Base-by-base conservation (phyloP, 495 filamentous ascomycete species). In the Aspergillus coremiiformis region DNA sequence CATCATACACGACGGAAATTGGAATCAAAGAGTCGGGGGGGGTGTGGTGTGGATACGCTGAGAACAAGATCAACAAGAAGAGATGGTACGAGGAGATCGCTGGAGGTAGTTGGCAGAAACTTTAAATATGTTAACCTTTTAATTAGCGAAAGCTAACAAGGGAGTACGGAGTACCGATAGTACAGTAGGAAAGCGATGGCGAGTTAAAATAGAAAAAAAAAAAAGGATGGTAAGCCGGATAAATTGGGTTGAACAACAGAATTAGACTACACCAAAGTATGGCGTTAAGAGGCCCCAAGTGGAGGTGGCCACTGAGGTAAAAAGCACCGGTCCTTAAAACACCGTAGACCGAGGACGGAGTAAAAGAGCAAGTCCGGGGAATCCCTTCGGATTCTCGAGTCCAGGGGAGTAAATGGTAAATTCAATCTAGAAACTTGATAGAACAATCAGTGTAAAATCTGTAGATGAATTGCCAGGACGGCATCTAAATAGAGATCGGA, bases 1-100 rank as follows among this genome's bases (percentile, higher is more conserved):
- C 70, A 73, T 73, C 54, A 53, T 67, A 62, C 26, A 27, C 15
- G 15, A 47, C n/a, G 35, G 9, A 9, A 21, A 11, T 39, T 15
- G 37, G 26, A 43, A 32, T 2, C 11, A 32, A 32, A 32, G 11
- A 9, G 22, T 42, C 15, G 15, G 44, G 11, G 43, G 17, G 27
- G 32, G 39, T 21, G 29, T 37, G n/a, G n/a, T n/a, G n/a, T n/a
- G n/a, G n/a, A n/a, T n/a, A n/a, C n/a, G n/a, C 9, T 8, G 20
- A 39, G 37, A 44, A 33, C 29, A 23, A 32, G 19, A 32, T 14
- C 24, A 27, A 32, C 4, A 26, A 32, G 14, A 26, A 24, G 44
- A 47, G 21, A 21, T 14, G 19, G 42, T 5, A 15, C 22, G n/a
- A n/a, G n/a, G n/a, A n/a, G n/a, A n/a, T n/a, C n/a, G n/a, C n/a